These are phyloP conservation scores for Oldenlandia corymbosa DNA, from an alignment of 257 asterid species.

Conservation along the genomic window DNA sequence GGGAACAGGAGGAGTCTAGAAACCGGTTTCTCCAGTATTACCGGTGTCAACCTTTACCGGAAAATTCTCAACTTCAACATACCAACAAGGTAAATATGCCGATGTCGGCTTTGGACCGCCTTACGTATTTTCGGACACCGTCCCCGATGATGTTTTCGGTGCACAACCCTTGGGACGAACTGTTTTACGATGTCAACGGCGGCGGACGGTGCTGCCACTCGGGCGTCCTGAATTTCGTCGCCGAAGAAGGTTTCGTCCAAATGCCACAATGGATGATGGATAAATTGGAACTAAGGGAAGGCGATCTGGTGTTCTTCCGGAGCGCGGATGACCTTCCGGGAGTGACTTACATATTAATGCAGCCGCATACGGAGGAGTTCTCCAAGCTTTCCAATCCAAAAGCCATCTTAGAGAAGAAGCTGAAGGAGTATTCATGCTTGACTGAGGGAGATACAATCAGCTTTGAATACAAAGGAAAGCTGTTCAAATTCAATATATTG, in stretches of 20 bases:
- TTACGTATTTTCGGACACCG: not conserved
- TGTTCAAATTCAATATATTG: not conserved
- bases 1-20: not conserved
- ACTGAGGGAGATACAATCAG: slow-evolving; percentile 2
- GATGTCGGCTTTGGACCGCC: not conserved
- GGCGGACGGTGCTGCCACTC: slow-evolving; percentile 4
- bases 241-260: slow-evolving; percentile 10
- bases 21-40: not conserved
- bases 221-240: slow-evolving; percentile 16
- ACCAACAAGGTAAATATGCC: not conserved
- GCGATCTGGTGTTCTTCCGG: slow-evolving; percentile 3
- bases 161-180: not conserved
- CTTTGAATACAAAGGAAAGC: not conserved
- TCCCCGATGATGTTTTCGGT: slow-evolving; percentile 1
- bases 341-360: slow-evolving; percentile 11
- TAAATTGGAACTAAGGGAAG: not conserved
- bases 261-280: slow-evolving; percentile 19
- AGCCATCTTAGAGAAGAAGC: not conserved
- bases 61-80: not conserved
- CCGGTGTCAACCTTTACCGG: not conserved
- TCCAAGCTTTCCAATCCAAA: slow-evolving; percentile 4
- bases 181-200: not conserved
- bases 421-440: not conserved
- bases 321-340: not conserved
- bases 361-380: slow-evolving; percentile 9